Conservation (phyloP, 2,329 filamentous ascomycete genomes). For the Penicillium sp. region DNA sequence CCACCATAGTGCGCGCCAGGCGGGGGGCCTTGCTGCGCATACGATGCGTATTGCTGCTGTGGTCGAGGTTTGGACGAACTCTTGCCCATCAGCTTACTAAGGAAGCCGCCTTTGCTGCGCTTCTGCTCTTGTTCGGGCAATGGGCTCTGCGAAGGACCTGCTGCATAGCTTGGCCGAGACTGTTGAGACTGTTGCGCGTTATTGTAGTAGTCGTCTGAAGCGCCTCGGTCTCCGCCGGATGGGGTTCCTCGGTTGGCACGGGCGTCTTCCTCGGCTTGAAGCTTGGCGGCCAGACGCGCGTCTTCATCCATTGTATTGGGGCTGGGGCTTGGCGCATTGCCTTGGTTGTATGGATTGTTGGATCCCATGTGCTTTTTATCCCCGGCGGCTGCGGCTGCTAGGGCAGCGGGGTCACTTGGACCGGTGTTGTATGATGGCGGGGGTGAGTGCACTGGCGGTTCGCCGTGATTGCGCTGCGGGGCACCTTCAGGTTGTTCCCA, state of each 20-base stretch:
- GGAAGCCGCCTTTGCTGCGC: constrained; percentile 47
- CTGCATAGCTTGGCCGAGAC: constrained; percentile 12
- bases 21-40: constrained; percentile 29
- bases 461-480: constrained; percentile 46
- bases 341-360: constrained; percentile 71
- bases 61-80: constrained; percentile 23
- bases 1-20: constrained; percentile 33
- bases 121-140: constrained; percentile 39
- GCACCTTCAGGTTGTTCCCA: constrained; percentile 82
- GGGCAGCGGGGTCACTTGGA: constrained; percentile 45
- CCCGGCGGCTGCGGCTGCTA: constrained; percentile 23
- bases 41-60: constrained; percentile 29
- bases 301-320: constrained; percentile 60
- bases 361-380: constrained; percentile 56
- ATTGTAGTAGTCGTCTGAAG: constrained; percentile 53
- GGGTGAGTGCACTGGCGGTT: constrained; percentile 46
- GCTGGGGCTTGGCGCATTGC: not conserved
- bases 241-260: constrained; percentile 44
- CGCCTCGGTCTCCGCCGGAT: constrained; percentile 31
- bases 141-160: constrained; percentile 23
- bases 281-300: constrained; percentile 70
- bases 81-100: constrained; percentile 58
- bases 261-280: constrained; percentile 83
- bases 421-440: constrained; percentile 63
- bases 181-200: constrained; percentile 24